Percentiles rank a stretch among this genome's conserved stretches.
phyloP scores from a whole-genome alignment of 1,284 basidiomycete species.

The Melampsora occidentalis region DNA sequence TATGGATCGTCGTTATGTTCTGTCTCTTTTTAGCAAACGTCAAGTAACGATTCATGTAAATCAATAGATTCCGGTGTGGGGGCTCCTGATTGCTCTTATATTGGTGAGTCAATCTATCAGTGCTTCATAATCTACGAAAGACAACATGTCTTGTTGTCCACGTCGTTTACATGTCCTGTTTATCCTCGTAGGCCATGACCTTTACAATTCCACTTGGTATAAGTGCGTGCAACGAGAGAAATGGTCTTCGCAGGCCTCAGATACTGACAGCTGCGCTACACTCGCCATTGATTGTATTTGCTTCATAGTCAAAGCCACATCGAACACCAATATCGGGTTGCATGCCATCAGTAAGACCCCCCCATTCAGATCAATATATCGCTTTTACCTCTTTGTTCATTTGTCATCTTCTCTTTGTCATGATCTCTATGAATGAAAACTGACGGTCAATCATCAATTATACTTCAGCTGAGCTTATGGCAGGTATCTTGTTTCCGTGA shows the following conservation, averaged over 20 bases:
- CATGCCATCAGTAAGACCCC: constrained; percentile 34
- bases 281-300: neutral
- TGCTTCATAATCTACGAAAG: too few relatives aligned
- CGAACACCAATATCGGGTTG: constrained; percentile 22
- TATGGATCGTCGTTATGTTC: neutral
- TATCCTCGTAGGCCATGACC: constrained; percentile 22
- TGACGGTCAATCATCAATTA: neutral
- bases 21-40: constrained; percentile 1
- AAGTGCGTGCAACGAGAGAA: neutral
- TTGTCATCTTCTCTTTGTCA: neutral
- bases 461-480: constrained; percentile 28
- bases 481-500: constrained; percentile 39
- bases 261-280: constrained; percentile 1
- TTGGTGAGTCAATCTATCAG: constrained; percentile 11
- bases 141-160: neutral
- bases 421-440: neutral
- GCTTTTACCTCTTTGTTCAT: neutral
- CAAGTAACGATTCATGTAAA: neutral
- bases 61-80: constrained; percentile 37
- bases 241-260: neutral
- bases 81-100: constrained; percentile 18
- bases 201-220: constrained; percentile 41
- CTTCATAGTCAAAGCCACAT: constrained; percentile 30
- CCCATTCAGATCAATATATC: neutral
- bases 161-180: neutral